Percentiles rank a stretch among this genome's conserved stretches.
phyloP scores from a whole-genome alignment of 1,284 basidiomycete species.

The Moniliophthora roreri region DNA sequence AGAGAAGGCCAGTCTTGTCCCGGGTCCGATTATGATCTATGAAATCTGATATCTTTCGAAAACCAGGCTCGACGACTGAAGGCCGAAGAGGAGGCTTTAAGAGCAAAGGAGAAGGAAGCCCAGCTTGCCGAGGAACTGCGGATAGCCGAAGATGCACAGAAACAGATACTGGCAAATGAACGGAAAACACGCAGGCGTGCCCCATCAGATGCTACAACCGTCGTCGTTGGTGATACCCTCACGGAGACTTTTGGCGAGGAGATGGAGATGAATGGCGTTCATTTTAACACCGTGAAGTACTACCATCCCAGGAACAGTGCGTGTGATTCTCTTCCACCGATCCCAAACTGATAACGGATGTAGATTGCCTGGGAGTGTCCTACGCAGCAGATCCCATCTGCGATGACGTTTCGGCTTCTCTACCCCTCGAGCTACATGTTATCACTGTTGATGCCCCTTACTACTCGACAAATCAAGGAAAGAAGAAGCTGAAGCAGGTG shows the following conservation, averaged over 20 bases:
- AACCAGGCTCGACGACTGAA: conserved; percentile 44
- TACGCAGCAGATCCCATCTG: conserved; percentile 73
- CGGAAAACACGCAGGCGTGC: conserved; percentile 47
- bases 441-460: conserved; percentile 66
- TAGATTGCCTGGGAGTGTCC: conserved; percentile 61
- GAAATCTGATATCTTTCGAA: conserved; percentile 13
- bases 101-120: conserved; percentile 43
- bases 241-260: conserved; percentile 61
- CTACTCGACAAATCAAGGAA: conserved; percentile 64
- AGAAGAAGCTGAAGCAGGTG: conserved; percentile 67
- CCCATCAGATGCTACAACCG: conserved; percentile 66
- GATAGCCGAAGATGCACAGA: conserved; percentile 58
- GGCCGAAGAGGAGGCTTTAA: conserved; percentile 49
- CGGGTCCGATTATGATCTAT: background rate
- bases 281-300: conserved; percentile 64
- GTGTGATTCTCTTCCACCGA: conserved; percentile 19
- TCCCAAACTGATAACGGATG: background rate
- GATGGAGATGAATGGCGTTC: conserved; percentile 56
- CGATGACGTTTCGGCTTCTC: conserved; percentile 53
- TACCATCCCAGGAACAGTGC: conserved; percentile 67
- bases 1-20: conserved; percentile 45
- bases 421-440: conserved; percentile 65
- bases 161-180: conserved; percentile 46
- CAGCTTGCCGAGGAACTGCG: conserved; percentile 55
- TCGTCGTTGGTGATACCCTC: conserved; percentile 51